A percentile compares a stretch with the other conserved stretches of the same genome.
Evolutionary conservation across 768 basidiomycete genomes (phyloP).

Genomic region (Lentinula sp.): DNA sequence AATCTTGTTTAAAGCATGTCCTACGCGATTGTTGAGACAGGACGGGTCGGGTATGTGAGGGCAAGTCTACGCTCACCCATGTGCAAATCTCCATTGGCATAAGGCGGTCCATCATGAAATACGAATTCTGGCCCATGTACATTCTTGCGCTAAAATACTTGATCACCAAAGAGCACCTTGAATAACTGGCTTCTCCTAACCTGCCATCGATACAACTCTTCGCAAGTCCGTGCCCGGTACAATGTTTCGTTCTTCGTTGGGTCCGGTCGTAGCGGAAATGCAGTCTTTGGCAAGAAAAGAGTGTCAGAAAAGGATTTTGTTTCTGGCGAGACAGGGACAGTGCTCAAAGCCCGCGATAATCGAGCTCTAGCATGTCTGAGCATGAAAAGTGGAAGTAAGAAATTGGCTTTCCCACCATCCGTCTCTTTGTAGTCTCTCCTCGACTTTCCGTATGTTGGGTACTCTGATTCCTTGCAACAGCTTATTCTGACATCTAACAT

Average conservation of each 20-base stretch:
- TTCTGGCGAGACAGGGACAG: not conserved
- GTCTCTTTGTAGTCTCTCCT: not conserved
- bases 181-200: constrained; percentile 24
- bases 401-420: not conserved
- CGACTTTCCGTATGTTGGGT: constrained; percentile 2
- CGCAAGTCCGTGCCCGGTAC: constrained; percentile 51
- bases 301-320: constrained; percentile 39
- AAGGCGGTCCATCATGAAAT: constrained; percentile 94
- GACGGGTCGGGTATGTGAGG: not conserved
- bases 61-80: constrained; percentile 55
- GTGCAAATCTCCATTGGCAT: constrained; percentile 94
- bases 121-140: constrained; percentile 68
- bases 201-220: constrained; percentile 76
- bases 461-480: not conserved
- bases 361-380: constrained; percentile 1
- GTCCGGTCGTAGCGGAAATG: constrained; percentile 69
- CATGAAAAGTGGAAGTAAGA: not conserved
- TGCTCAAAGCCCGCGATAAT: constrained; percentile 1
- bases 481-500: not conserved
- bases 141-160: constrained; percentile 49
- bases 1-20: constrained; percentile 94
- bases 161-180: constrained; percentile 16
- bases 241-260: constrained; percentile 53
- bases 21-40: constrained; percentile 28
- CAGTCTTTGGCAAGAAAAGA: constrained; percentile 75